phyloP scores from a whole-genome alignment of 306 rosid genomes.

The Urtica urens region DNA sequence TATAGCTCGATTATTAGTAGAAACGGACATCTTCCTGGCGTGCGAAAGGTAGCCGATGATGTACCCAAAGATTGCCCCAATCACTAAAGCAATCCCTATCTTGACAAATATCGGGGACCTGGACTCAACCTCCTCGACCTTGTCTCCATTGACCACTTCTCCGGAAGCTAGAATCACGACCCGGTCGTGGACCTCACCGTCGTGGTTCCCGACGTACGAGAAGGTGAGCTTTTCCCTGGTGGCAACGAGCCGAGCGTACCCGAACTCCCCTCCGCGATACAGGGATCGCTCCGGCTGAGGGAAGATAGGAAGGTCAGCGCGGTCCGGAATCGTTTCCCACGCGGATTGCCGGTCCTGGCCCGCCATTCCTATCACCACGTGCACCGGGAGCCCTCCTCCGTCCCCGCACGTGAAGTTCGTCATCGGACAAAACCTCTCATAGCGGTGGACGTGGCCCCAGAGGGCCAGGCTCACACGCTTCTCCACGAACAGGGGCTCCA shows the following conservation, averaged over 20 bases:
- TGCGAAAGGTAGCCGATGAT: constrained; percentile 50
- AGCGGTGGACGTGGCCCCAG: constrained; percentile 93
- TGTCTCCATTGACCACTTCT: constrained; percentile 31
- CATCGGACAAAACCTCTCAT: constrained; percentile 72
- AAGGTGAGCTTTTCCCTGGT: constrained; percentile 47
- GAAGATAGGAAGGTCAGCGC: constrained; percentile 47
- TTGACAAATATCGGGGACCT: constrained; percentile 38
- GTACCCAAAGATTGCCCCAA: constrained; percentile 72
- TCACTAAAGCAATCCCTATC: constrained; percentile 49
- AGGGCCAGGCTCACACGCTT: constrained; percentile 69
- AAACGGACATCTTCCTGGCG: constrained; percentile 30
- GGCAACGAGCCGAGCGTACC: constrained; percentile 73
- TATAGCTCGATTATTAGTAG: constrained; percentile 38
- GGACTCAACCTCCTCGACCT: constrained; percentile 19
- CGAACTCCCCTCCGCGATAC: constrained; percentile 83
- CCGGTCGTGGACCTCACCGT: constrained; percentile 57
- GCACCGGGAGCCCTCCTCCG: constrained; percentile 39
- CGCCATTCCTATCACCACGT: constrained; percentile 82
- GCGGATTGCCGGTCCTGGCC: constrained; percentile 81
- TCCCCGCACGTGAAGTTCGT: constrained; percentile 65
- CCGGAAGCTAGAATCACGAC: constrained; percentile 60
- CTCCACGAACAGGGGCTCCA: constrained; percentile 72
- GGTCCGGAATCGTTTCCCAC: constrained; percentile 62
- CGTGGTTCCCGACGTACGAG: constrained; percentile 68
- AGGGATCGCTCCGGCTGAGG: constrained; percentile 67